These are phyloP conservation scores for Pseudogymnoascus sp. DNA, from an alignment of 2,329 filamentous ascomycete genomes.

Conservation along the genomic window DNA sequence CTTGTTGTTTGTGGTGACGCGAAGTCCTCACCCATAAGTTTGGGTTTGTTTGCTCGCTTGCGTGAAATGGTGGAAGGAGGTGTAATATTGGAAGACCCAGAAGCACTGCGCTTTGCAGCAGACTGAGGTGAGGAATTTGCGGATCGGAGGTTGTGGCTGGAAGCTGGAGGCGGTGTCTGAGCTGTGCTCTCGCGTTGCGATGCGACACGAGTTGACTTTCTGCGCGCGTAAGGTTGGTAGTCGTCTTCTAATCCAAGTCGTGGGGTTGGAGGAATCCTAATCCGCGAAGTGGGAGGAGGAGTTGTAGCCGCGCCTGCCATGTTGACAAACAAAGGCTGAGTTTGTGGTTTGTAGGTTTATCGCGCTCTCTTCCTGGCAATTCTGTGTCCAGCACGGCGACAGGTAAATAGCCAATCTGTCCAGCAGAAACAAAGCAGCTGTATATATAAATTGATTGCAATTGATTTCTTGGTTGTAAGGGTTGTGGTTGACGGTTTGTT, in stretches of 20 bases:
- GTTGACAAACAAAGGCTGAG: conserved; percentile 11
- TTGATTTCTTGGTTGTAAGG: neutral
- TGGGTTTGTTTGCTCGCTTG: conserved; percentile 18
- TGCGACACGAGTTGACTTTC: conserved; percentile 60
- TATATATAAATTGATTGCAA: neutral
- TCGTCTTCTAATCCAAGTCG: conserved; percentile 59
- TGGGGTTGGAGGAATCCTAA: conserved; percentile 63
- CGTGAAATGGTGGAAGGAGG: conserved; percentile 24
- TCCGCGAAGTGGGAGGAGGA: conserved; percentile 49
- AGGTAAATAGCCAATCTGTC: neutral
- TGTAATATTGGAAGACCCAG: conserved; percentile 15
- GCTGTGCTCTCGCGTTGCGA: conserved; percentile 41
- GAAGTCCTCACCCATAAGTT: conserved; percentile 27
- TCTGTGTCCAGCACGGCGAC: neutral
- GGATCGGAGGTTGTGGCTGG: conserved; percentile 31
- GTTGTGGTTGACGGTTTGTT: neutral
- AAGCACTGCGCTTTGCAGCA: conserved; percentile 18
- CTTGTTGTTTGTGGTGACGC: conserved; percentile 24
- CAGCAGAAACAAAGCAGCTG: neutral
- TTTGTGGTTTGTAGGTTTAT: neutral
- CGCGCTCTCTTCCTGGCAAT: neutral
- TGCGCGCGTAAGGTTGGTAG: conserved; percentile 57
- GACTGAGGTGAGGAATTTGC: conserved; percentile 22
- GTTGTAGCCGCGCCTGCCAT: conserved; percentile 40
- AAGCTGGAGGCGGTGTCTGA: conserved; percentile 43